Conservation (phyloP, 106 monocot genomes). For the Dioscorea zingiberensis region DNA sequence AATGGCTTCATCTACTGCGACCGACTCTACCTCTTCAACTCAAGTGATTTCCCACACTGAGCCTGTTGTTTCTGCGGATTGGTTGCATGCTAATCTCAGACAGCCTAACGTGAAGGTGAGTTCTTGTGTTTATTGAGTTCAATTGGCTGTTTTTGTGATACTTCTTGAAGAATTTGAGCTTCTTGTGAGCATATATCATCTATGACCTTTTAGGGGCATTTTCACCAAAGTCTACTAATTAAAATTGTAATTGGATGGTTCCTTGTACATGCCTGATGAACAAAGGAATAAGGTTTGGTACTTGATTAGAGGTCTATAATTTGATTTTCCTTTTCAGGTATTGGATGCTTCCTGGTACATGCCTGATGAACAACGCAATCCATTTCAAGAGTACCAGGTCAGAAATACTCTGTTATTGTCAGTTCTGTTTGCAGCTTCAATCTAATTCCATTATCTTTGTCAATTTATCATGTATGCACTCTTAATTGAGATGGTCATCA, state of each 20-base stretch:
- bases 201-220: too few species aligned
- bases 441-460: neutral
- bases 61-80: constrained; percentile 69
- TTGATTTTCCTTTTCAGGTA: constrained; percentile 30
- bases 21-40: constrained; percentile 4
- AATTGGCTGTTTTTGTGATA: neutral
- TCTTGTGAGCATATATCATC: too few species aligned
- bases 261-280: too few species aligned
- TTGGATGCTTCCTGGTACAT: constrained; percentile 95
- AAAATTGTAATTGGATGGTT: too few species aligned
- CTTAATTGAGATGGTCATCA: too few species aligned
- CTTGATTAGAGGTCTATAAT: neutral
- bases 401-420: neutral
- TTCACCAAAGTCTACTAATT: too few species aligned
- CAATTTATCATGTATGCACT: too few species aligned
- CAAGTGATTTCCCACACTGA: constrained; percentile 24
- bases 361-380: constrained; percentile 73
- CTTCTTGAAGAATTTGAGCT: neutral
- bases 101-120: constrained; percentile 59
- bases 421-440: neutral
- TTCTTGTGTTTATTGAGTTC: neutral
- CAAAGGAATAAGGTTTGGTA: too few species aligned
- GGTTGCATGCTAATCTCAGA: constrained; percentile 54
- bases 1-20: constrained; percentile 17
- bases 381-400: constrained; percentile 93